Percentiles rank a stretch among this genome's conserved stretches.
phyloP scores from a whole-genome alignment of 2,329 filamentous ascomycete species.

The Talaromyces sp. region DNA sequence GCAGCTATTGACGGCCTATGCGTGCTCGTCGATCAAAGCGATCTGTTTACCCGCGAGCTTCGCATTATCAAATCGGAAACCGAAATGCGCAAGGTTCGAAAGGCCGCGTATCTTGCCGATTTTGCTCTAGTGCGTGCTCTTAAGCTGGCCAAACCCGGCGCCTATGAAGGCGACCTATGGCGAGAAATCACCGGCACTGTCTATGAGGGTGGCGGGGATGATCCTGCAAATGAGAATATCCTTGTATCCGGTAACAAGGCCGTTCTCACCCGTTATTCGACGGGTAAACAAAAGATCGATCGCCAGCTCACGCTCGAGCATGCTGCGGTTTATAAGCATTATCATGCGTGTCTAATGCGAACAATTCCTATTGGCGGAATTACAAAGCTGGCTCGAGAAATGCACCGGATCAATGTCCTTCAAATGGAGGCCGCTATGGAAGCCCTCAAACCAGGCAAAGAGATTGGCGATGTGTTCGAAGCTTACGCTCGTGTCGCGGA shows the following conservation, averaged over 20 bases:
- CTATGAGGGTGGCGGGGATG: constrained; percentile 33
- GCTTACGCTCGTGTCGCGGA: constrained; percentile 27
- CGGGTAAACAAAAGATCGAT: constrained; percentile 27
- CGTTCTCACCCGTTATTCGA: constrained; percentile 29
- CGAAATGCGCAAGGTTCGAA: constrained; percentile 23
- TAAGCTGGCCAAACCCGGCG: constrained; percentile 31
- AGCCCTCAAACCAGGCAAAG: constrained; percentile 22
- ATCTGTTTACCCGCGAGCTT: constrained; percentile 26
- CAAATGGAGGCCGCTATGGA: constrained; percentile 25
- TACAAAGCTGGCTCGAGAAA: constrained; percentile 22
- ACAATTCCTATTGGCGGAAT: constrained; percentile 27
- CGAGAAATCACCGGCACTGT: constrained; percentile 30
- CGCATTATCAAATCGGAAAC: constrained; percentile 30
- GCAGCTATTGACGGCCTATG: constrained; percentile 27
- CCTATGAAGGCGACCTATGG: constrained; percentile 33
- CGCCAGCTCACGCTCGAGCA: constrained; percentile 30
- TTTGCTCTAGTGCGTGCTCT: constrained; percentile 31
- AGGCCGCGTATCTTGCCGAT: constrained; percentile 30
- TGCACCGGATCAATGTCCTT: constrained; percentile 24
- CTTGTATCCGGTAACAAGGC: constrained; percentile 31
- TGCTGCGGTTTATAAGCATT: constrained; percentile 31
- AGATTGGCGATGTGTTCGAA: constrained; percentile 23
- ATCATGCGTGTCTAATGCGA: constrained; percentile 30
- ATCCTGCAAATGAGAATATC: constrained; percentile 32
- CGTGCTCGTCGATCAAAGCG: constrained; percentile 26